Evolutionary conservation across 768 basidiomycete species (phyloP), one percentile per base, ranked within the genome.

Genomic region (Trametes gibbosa): DNA sequence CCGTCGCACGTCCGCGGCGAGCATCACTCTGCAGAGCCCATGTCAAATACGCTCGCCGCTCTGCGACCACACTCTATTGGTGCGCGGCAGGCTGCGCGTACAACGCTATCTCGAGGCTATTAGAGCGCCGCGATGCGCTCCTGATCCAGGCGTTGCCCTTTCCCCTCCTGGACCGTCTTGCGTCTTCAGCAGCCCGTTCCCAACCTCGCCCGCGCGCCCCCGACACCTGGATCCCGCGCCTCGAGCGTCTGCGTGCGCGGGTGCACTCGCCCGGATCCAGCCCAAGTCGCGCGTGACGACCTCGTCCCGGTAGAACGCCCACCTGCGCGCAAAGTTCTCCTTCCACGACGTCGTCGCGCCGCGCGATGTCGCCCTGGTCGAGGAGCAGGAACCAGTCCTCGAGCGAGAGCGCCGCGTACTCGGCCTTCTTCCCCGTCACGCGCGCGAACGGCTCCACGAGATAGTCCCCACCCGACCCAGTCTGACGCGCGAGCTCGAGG

Each of bases 241-340:
- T 77, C 76, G 23, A 79, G 63, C 1, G 72, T 73, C 47, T 73
- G 59, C 3, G 67, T 65, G 9, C 63, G 61, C 0, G 79, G 76
- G 66, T 80, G 71, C 16, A 78, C 65, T 13, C 65, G 69, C 49
- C n/a, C 73, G 64, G 24, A 80, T 70, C 77, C 78, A 80, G 6
- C 75, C 73, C 72, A 78, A 74, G 58, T 82, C 75, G 62, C 75
- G 69, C 62, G 68, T 71, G 40, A 81, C 65, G 34, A 80, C 63
- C 60, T 75, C 74, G 51, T 82, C 80, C 29, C 77, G 65, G 70
- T 72, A 81, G 50, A 74, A 53, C 13, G 70, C 69, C 77, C 76
- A 82, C 67, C 75, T 80, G 3, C 70, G 74, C 25, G 69, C 68
- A 65, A 80, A 81, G 64, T 45, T 53, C 19, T 53, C 53, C 53